Evolutionary conservation across 129 eudicot species (phyloP).

Genomic region (Saussurea involucrata): DNA sequence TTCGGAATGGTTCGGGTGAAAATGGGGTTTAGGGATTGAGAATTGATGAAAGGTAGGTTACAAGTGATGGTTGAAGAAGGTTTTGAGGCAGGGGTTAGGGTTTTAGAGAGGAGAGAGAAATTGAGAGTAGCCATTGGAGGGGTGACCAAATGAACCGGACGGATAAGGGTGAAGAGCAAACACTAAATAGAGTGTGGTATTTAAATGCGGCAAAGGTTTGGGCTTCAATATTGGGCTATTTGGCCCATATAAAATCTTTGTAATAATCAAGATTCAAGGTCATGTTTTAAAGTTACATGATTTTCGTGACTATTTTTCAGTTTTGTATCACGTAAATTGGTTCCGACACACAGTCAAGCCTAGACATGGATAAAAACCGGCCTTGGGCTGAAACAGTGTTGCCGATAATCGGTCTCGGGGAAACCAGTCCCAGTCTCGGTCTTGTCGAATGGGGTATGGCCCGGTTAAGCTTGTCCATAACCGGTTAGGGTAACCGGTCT

Average conservation of each 20-base stretch:
- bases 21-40: conserved; percentile 24
- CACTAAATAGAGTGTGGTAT: neutral
- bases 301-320: too few relatives aligned
- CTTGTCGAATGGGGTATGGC: too few relatives aligned
- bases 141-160: conserved; percentile 8
- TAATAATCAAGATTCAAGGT: too few relatives aligned
- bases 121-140: conserved; percentile 66
- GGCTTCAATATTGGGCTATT: neutral
- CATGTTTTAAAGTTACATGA: too few relatives aligned
- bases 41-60: conserved; percentile 18
- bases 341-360: too few relatives aligned
- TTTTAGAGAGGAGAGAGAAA: conserved; percentile 58
- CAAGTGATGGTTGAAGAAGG: conserved; percentile 25
- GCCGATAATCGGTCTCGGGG: too few relatives aligned
- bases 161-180: conserved; percentile 32
- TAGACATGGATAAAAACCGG: too few relatives aligned
- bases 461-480: too few relatives aligned
- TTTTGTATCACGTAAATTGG: too few relatives aligned
- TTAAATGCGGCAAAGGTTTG: neutral
- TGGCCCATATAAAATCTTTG: neutral
- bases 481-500: too few relatives aligned
- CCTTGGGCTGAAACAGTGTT: too few relatives aligned
- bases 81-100: conserved; percentile 49
- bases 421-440: too few relatives aligned
- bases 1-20: conserved; percentile 23